Evolutionary conservation across 306 rosid genomes (phyloP).

Genomic region (Calophaca sinica): DNA sequence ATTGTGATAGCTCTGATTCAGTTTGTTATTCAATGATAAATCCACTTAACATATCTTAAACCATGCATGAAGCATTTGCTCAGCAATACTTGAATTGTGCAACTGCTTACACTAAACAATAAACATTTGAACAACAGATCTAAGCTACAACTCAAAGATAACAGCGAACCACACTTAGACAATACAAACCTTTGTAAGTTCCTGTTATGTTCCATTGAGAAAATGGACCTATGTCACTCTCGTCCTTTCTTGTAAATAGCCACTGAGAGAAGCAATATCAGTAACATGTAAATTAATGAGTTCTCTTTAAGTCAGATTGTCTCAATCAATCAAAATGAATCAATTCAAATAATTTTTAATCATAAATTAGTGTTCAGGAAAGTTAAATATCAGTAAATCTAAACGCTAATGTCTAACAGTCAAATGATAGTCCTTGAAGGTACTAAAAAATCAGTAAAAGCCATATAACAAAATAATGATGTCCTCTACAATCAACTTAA

Average conservation of each 20-base stretch:
- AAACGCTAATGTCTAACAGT: slow-evolving; percentile 21
- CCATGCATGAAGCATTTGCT: slow-evolving; percentile 4
- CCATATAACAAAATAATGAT: slow-evolving; percentile 1
- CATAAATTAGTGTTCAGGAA: slow-evolving; percentile 4
- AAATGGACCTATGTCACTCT: slow-evolving; percentile 75
- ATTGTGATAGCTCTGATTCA: slow-evolving; percentile 4
- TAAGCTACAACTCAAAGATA: slow-evolving; percentile 31
- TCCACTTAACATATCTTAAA: slow-evolving; percentile 6
- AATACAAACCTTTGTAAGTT: slow-evolving; percentile 85
- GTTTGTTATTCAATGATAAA: slow-evolving; percentile 10
- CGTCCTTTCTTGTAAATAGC: slow-evolving; percentile 74
- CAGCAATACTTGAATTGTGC: slow-evolving; percentile 13
- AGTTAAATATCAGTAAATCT: slow-evolving; percentile 9
- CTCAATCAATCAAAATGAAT: slow-evolving; percentile 22
- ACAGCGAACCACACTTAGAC: slow-evolving; percentile 19
- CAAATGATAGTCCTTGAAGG: slow-evolving; percentile 23
- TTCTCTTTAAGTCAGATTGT: slow-evolving; percentile 37
- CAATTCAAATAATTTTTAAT: slow-evolving; percentile 18
- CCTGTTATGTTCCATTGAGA: slow-evolving; percentile 93
- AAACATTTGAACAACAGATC: slow-evolving; percentile 15
- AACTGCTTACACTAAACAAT: slow-evolving; percentile 12
- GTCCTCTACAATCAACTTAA: slow-evolving; percentile 32
- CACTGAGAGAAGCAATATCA: slow-evolving; percentile 64
- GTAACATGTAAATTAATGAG: slow-evolving; percentile 34
- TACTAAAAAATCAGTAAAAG: slow-evolving; percentile 18